Evolutionary conservation across 208 protist genomes (phyloP).

Genomic region (Leishmania guyanensis): DNA sequence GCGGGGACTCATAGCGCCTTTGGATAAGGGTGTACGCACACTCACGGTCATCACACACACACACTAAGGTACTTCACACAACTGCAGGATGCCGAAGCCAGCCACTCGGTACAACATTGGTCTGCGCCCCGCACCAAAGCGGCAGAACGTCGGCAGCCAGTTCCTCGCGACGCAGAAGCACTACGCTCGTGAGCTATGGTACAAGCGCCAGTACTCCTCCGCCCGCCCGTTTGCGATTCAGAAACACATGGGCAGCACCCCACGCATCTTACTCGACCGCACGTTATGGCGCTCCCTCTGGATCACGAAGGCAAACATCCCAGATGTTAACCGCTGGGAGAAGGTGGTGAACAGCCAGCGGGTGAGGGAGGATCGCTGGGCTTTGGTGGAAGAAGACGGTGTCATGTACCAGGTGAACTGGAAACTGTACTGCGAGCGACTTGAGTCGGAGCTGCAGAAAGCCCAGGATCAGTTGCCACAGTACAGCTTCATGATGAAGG

Average conservation of each 20-base stretch:
- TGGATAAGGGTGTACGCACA: too few relatives aligned
- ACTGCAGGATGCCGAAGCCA: constrained; percentile 25
- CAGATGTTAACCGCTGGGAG: constrained; percentile 88
- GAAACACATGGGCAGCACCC: constrained; percentile 66
- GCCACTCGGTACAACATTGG: constrained; percentile 40
- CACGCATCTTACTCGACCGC: constrained; percentile 87
- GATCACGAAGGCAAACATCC: constrained; percentile 71
- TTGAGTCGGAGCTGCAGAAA: constrained; percentile 85
- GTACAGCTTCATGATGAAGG: constrained; percentile 82
- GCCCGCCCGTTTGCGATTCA: constrained; percentile 74
- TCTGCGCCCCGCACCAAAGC: constrained; percentile 48
- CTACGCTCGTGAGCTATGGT: constrained; percentile 75
- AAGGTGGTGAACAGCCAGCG: constrained; percentile 90
- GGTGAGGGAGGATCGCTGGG: constrained; percentile 87
- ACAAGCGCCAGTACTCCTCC: constrained; percentile 80
- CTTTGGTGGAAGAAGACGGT: constrained; percentile 88
- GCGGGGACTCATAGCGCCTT: too few relatives aligned
- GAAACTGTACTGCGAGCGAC: constrained; percentile 88
- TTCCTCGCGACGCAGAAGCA: constrained; percentile 84
- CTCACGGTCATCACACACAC: too few relatives aligned
- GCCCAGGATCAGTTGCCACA: constrained; percentile 85
- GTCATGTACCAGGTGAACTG: constrained; percentile 88
- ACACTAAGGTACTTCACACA: too few relatives aligned
- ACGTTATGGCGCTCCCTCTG: constrained; percentile 74
- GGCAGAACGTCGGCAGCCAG: constrained; percentile 79